Evolutionary conservation across 306 rosid genomes (phyloP).

Genomic region (Cercis canadensis): DNA sequence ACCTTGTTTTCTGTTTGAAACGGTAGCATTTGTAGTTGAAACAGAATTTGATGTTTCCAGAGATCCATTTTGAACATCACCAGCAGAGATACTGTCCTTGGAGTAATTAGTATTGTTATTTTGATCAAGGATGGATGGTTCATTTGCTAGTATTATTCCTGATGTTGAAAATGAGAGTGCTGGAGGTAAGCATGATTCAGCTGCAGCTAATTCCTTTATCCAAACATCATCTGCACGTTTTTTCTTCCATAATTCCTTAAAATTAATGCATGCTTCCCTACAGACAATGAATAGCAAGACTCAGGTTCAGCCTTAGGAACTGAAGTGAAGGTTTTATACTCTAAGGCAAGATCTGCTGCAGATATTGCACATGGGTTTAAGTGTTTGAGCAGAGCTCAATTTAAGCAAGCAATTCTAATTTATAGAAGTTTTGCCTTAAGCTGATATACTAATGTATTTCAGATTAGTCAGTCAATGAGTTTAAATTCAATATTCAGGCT

Average conservation of each 20-base stretch:
- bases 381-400: slow-evolving; percentile 9
- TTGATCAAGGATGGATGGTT: slow-evolving; percentile 39
- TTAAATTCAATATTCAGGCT: too few species aligned
- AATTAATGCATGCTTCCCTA: slow-evolving; percentile 62
- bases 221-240: slow-evolving; percentile 60
- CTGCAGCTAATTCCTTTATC: slow-evolving; percentile 63
- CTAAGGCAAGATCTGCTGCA: slow-evolving; percentile 26
- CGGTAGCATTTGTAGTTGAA: too few species aligned
- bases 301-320: slow-evolving; percentile 8
- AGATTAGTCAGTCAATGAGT: too few species aligned
- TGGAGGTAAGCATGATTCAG: slow-evolving; percentile 53
- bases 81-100: slow-evolving; percentile 39
- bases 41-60: slow-evolving; percentile 41
- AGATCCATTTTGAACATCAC: slow-evolving; percentile 32
- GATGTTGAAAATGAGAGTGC: slow-evolving; percentile 52
- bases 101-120: slow-evolving; percentile 35
- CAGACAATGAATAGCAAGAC: slow-evolving; percentile 22
- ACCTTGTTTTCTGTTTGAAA: slow-evolving; percentile 55
- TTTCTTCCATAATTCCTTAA: slow-evolving; percentile 61
- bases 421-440: slow-evolving; percentile 18
- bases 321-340: slow-evolving; percentile 19
- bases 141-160: slow-evolving; percentile 57
- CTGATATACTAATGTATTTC: not conserved
- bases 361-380: slow-evolving; percentile 13
- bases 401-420: slow-evolving; percentile 13